A percentile compares a stretch with the other conserved stretches of the same genome.
Evolutionary conservation across 2,329 filamentous ascomycete genomes (phyloP).

Genomic region (Aspergillus flavus): DNA sequence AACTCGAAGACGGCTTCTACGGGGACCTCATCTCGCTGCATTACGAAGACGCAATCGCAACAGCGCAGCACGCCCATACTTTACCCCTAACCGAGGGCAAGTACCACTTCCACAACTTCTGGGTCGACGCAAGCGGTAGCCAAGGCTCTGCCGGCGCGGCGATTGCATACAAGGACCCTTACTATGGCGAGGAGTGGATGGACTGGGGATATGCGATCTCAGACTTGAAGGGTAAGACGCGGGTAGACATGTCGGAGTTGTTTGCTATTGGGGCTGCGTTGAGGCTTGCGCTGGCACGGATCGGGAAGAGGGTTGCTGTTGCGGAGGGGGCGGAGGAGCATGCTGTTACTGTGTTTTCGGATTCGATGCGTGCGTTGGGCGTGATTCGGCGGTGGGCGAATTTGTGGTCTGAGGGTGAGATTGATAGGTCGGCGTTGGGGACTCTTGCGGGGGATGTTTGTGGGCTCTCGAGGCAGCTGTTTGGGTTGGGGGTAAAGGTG

Average conservation of each 20-base stretch:
- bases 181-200: neutral
- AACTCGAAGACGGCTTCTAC: neutral
- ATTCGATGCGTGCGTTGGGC: neutral
- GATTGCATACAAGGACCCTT: neutral
- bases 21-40: neutral
- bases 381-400: neutral
- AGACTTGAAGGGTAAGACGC: neutral
- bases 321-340: neutral
- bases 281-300: neutral
- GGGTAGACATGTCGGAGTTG: neutral
- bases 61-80: neutral
- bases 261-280: slow-evolving; percentile 7
- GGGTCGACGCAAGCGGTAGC: neutral
- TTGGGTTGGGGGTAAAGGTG: slow-evolving; percentile 1
- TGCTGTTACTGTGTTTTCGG: slow-evolving; percentile 4
- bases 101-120: neutral
- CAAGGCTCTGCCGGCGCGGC: neutral
- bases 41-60: neutral
- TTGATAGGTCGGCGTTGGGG: neutral
- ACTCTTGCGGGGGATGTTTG: neutral
- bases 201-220: neutral
- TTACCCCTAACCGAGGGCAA: neutral
- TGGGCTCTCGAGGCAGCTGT: neutral
- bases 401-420: neutral
- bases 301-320: neutral